Base-by-base conservation (phyloP, 2,329 filamentous ascomycete species). In the Ceratocystiopsis brevicomis region DNA sequence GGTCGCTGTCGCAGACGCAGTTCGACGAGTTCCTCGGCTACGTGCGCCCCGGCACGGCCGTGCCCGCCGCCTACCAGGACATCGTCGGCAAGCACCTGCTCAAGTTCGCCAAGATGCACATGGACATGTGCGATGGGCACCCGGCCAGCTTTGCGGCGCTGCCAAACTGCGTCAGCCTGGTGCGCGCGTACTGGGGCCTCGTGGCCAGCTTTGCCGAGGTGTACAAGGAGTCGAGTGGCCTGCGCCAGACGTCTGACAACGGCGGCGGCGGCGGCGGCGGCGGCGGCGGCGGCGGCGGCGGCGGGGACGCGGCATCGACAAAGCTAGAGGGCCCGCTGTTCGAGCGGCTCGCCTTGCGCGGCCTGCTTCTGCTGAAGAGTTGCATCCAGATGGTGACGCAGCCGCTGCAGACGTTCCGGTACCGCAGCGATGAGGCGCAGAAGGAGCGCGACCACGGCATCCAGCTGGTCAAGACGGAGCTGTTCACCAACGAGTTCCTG, bases 101-200 rank as follows among this genome's bases (percentile, higher is more conserved):
- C 37, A 87, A 96, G 55, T 78, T 96, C 41, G 78, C 87, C 4
- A 98, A 96, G 59, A 65, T 98, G 3, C 90, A 96, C 56, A 69
- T 92, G 36, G 78, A 85, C 44, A 88, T 96, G 78, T 76, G 84
- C 1, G 74, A 75, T 41, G 63, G 68, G 6, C 86, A 94, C 56
- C 77, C 87, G 1, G 78, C 81, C 4, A 82, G 85, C 44, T 96
- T 95, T 58, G 77, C 79, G 1, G 67, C 84, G 13, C 69, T 98
- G 8, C 84, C 86, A 2, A 78, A 83, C 53, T 86, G 84, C 2
- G 63, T 93, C 15, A 67, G 76, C 15, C 71, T 96, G 19, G 77
- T 83, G 2, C 75, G 74, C 50, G 78, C 81, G 15, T 96, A 96
- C 59, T 96, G 90, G 88, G 71, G 73, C 30, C 65, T 95, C 6